Percentiles rank a stretch among this genome's conserved stretches.
Evolutionary conservation across 176 grass and related monocot genomes (phyloP).

Genomic region (Areca catechu): DNA sequence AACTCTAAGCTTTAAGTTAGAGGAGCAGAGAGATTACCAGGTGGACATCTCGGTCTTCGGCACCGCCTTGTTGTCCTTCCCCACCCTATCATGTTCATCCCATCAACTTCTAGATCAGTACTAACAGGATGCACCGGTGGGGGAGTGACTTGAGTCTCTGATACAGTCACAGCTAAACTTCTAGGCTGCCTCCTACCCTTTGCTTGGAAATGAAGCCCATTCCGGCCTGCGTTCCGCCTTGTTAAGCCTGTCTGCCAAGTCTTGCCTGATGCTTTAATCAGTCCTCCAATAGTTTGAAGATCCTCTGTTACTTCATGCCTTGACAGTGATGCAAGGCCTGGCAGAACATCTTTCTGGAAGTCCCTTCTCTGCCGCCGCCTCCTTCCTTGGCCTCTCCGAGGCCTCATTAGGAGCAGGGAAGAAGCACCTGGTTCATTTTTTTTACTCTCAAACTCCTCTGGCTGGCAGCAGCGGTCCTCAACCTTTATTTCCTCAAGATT

Average conservation of each 20-base stretch:
- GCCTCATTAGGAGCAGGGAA: constrained; percentile 20
- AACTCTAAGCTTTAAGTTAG: constrained; percentile 13
- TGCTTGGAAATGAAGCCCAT: constrained; percentile 1
- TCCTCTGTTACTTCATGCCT: constrained; percentile 52
- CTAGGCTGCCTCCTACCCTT: constrained; percentile 23
- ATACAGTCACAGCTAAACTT: constrained; percentile 12
- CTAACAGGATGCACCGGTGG: constrained; percentile 14
- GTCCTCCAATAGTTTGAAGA: constrained; percentile 38
- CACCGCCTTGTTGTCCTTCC: constrained; percentile 69
- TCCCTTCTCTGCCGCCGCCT: constrained; percentile 30
- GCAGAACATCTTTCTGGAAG: constrained; percentile 59
- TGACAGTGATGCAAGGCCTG: constrained; percentile 30
- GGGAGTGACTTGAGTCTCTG: constrained; percentile 7
- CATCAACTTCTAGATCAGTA: constrained; percentile 24
- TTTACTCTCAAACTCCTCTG: constrained; percentile 2
- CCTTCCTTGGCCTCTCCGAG: constrained; percentile 34
- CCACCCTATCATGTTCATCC: constrained; percentile 35
- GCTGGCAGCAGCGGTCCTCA: constrained; percentile 3
- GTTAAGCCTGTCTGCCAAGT: constrained; percentile 5
- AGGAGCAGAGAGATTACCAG: constrained; percentile 28
- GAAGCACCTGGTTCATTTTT: constrained; percentile 17
- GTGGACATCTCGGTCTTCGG: constrained; percentile 40
- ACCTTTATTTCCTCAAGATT: constrained; percentile 32
- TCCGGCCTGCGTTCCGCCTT: constrained; percentile 24
- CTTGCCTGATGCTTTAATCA: constrained; percentile 11